Conservation (phyloP, 352 stramenopile species). For the Globisporangium polare region DNA sequence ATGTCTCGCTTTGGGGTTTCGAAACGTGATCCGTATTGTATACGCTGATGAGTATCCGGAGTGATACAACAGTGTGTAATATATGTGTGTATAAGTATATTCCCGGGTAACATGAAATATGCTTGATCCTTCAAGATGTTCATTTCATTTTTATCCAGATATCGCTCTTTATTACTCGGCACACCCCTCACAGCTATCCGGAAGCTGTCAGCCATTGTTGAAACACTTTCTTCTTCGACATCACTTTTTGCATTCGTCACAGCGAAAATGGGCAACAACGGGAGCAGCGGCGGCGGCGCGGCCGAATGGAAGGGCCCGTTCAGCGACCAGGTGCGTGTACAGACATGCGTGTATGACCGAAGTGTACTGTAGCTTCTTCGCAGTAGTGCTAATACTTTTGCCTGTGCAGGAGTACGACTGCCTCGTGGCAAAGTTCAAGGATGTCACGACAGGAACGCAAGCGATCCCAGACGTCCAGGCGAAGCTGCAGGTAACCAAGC, state of each 20-base stretch:
- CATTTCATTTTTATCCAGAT: too few relatives aligned
- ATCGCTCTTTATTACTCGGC: too few relatives aligned
- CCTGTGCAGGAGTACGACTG: constrained; percentile 58
- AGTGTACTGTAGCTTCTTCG: background rate
- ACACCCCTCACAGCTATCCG: too few relatives aligned
- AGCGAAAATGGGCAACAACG: constrained; percentile 40
- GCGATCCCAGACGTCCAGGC: constrained; percentile 19
- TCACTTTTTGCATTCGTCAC: background rate
- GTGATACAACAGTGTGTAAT: too few relatives aligned
- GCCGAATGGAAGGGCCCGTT: constrained; percentile 77
- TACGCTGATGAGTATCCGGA: too few relatives aligned
- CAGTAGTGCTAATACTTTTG: background rate
- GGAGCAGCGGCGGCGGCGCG: constrained; percentile 11
- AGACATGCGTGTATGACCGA: background rate
- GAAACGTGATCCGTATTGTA: too few relatives aligned
- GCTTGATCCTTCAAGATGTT: too few relatives aligned
- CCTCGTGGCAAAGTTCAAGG: constrained; percentile 43
- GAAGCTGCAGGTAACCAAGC: constrained; percentile 41
- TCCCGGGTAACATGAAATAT: too few relatives aligned
- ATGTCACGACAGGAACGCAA: constrained; percentile 21
- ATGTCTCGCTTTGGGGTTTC: too few relatives aligned
- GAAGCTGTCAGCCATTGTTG: background rate
- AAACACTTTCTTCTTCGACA: background rate
- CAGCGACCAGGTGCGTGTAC: constrained; percentile 49
- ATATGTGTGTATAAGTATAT: too few relatives aligned